Evolutionary conservation across 1,139 yeast species (phyloP).

Genomic region (Nakaseomyces sp.): DNA sequence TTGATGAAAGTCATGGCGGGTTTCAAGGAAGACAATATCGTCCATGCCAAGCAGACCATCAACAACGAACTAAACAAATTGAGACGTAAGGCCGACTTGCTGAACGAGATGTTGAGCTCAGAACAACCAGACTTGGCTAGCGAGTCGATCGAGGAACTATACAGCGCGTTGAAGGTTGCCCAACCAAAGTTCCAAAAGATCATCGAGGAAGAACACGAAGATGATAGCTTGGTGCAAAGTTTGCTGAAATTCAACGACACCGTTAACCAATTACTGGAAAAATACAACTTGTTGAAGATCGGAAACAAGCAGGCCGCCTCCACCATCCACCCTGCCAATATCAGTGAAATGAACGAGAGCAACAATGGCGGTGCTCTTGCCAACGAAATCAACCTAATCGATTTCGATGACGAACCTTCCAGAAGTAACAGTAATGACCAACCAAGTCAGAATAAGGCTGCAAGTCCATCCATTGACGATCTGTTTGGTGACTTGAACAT

Average conservation of each 20-base stretch:
- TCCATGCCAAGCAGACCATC: constrained; percentile 66
- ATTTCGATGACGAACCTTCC: constrained; percentile 55
- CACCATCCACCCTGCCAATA: constrained; percentile 37
- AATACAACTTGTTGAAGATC: constrained; percentile 54
- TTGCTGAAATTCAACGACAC: constrained; percentile 67
- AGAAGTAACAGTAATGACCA: constrained; percentile 6
- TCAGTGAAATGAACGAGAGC: constrained; percentile 21
- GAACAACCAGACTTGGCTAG: constrained; percentile 47
- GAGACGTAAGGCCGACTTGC: constrained; percentile 79
- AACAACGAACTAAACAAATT: constrained; percentile 79
- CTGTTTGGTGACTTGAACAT: constrained; percentile 60
- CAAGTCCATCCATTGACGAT: constrained; percentile 41
- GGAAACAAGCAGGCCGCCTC: constrained; percentile 59
- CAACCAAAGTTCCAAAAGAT: constrained; percentile 84
- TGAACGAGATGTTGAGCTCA: constrained; percentile 77
- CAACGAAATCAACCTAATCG: constrained; percentile 56
- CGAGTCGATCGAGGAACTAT: constrained; percentile 73
- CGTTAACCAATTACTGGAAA: constrained; percentile 59
- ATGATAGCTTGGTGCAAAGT: constrained; percentile 58
- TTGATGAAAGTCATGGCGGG: constrained; percentile 99
- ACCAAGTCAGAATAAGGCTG: constrained; percentile 25
- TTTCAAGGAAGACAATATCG: constrained; percentile 66
- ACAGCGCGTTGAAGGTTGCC: constrained; percentile 68
- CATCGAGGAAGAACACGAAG: constrained; percentile 64
- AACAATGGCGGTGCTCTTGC: constrained; percentile 33